These are phyloP conservation scores for Gonium pectorale DNA, from an alignment of 139 green algal species.

Conservation along the genomic window DNA sequence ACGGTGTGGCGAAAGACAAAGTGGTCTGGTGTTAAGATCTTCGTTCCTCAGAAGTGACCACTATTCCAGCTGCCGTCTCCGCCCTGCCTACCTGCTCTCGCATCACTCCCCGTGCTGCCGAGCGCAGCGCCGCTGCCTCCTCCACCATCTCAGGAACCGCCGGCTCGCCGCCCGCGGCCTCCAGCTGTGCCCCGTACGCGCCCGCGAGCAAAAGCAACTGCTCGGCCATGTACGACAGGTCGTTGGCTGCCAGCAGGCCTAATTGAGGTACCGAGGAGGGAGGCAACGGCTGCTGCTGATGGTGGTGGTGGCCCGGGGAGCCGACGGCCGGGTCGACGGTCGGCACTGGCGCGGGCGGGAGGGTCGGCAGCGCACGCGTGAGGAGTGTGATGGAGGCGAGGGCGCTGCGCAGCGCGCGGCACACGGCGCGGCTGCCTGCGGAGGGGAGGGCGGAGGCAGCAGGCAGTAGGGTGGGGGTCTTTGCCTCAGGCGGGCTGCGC, in stretches of 20 bases:
- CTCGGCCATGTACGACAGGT: constrained; percentile 28
- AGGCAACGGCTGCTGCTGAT: neutral
- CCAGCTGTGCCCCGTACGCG: constrained; percentile 9
- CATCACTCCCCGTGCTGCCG: constrained; percentile 24
- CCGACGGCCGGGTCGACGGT: neutral
- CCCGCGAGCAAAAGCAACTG: constrained; percentile 19
- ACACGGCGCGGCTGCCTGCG: constrained; percentile 38
- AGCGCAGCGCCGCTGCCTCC: constrained; percentile 38
- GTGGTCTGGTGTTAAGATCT: too few species aligned
- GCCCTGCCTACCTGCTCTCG: constrained; percentile 25
- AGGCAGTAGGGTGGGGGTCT: too few species aligned
- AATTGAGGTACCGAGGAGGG: neutral
- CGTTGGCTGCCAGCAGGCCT: constrained; percentile 5
- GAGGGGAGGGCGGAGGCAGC: neutral
- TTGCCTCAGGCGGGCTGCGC: too few species aligned
- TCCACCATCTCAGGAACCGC: constrained; percentile 2
- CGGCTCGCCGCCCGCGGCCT: constrained; percentile 1
- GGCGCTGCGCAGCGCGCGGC: neutral
- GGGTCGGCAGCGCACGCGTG: constrained; percentile 16
- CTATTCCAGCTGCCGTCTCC: too few species aligned
- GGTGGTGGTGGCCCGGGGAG: neutral
- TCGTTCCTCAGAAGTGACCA: too few species aligned
- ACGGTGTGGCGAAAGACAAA: too few species aligned
- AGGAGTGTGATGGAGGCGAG: constrained; percentile 10
- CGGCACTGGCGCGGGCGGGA: neutral